Percentiles rank a stretch among this genome's conserved stretches.
Evolutionary conservation across 163 green algal species (phyloP).

Genomic region (Scenedesmus sp.): DNA sequence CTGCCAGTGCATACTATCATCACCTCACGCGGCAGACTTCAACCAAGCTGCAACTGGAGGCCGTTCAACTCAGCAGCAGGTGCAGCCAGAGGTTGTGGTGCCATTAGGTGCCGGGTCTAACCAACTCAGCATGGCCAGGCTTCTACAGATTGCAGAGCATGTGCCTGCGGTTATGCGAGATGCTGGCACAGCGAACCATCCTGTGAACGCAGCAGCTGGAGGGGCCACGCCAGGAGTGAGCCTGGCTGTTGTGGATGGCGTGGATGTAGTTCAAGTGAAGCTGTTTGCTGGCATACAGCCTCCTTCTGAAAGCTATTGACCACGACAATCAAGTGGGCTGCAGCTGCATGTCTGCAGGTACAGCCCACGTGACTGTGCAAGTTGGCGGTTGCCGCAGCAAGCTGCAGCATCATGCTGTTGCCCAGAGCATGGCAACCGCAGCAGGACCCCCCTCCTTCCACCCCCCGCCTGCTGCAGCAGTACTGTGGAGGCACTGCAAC

Average conservation of each 20-base stretch:
- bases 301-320: slow-evolving; percentile 31
- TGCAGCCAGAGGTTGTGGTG: slow-evolving; percentile 1
- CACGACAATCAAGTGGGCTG: neutral
- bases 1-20: neutral
- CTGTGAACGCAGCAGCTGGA: neutral
- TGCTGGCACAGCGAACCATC: neutral
- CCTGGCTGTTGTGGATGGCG: slow-evolving; percentile 19
- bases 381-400: no score
- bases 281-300: slow-evolving; percentile 20
- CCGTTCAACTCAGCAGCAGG: neutral
- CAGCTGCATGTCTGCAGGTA: no score
- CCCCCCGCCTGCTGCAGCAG: no score
- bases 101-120: neutral
- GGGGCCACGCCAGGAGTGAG: neutral
- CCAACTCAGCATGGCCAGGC: neutral
- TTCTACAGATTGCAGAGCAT: neutral
- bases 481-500: no score
- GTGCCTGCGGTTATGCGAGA: neutral
- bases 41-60: neutral
- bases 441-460: no score
- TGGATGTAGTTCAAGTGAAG: slow-evolving; percentile 19
- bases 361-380: no score
- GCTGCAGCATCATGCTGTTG: no score
- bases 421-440: no score
- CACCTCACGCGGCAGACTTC: neutral